phyloP scores from a whole-genome alignment of 345 rosid genomes.

The Boechera retrofracta region DNA sequence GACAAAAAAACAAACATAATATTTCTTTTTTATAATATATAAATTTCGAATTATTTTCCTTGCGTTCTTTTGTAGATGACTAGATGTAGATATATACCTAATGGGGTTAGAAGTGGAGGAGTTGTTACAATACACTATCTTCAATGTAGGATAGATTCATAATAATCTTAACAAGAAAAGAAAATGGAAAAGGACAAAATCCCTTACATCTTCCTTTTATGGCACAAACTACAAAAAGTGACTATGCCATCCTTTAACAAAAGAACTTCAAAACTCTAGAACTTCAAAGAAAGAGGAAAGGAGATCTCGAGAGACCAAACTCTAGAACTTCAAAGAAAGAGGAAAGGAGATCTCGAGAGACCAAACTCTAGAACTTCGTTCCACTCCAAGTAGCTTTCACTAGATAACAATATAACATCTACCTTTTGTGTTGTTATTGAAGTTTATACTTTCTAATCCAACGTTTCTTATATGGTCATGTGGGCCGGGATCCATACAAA shows the following conservation, averaged over 20 bases:
- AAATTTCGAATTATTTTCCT: background rate
- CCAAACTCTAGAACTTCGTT: too few species aligned
- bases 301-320: background rate
- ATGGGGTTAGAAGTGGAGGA: slow-evolving; percentile 9
- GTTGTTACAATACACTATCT: slow-evolving; percentile 1
- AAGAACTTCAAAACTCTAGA: background rate
- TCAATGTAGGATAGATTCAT: background rate
- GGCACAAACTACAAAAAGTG: slow-evolving; percentile 25
- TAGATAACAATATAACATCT: background rate
- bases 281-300: background rate
- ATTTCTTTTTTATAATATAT: background rate
- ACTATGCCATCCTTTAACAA: background rate
- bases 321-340: too few species aligned
- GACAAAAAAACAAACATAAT: background rate
- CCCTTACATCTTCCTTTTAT: background rate
- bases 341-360: slow-evolving; percentile 1
- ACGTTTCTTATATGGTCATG: background rate
- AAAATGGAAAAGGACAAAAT: slow-evolving; percentile 11
- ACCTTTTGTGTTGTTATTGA: background rate
- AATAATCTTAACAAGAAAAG: slow-evolving; percentile 20
- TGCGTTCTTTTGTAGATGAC: background rate
- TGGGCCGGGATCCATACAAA: background rate
- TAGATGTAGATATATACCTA: slow-evolving; percentile 7
- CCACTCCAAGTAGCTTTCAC: slow-evolving; percentile 17
- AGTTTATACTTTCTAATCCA: background rate